Percentiles rank a stretch among this genome's conserved stretches.
These are phyloP conservation scores for Capsicum baccatum DNA, from an alignment of 257 asterid genomes.

Conservation along the genomic window DNA sequence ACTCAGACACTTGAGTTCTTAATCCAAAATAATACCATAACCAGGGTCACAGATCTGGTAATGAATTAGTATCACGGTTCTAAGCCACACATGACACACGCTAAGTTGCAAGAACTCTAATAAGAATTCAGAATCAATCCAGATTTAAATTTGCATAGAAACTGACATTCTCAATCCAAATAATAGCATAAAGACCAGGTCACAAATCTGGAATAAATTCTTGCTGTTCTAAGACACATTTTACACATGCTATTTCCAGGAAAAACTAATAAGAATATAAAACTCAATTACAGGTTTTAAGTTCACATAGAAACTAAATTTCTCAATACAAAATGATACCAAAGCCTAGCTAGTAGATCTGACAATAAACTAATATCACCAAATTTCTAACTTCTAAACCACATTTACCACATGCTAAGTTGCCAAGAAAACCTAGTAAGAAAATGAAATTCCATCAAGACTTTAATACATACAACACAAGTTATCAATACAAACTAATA, in stretches of 20 bases:
- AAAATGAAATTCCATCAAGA: conserved; percentile 9
- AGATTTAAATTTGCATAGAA: not conserved
- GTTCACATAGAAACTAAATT: not conserved
- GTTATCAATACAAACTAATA: not conserved
- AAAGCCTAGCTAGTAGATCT: not conserved
- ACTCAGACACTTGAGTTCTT: conserved; percentile 21
- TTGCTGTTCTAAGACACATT: conserved; percentile 5
- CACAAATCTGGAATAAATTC: not conserved
- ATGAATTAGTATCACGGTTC: not conserved
- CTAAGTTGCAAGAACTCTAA: not conserved
- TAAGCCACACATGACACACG: not conserved
- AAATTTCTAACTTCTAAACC: not conserved
- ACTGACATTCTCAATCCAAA: not conserved
- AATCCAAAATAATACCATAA: conserved; percentile 2
- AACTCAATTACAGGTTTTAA: not conserved
- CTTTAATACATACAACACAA: not conserved
- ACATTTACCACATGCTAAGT: not conserved
- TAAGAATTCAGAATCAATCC: not conserved
- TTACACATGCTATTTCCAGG: not conserved
- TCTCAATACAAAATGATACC: conserved; percentile 1
- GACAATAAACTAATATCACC: conserved; percentile 7
- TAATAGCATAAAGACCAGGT: not conserved
- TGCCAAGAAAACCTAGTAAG: not conserved
- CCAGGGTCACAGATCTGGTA: conserved; percentile 1
- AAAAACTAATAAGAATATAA: not conserved